These are phyloP conservation scores for Oxyria digyna DNA, from an alignment of 148 eudicot genomes.

Conservation along the genomic window DNA sequence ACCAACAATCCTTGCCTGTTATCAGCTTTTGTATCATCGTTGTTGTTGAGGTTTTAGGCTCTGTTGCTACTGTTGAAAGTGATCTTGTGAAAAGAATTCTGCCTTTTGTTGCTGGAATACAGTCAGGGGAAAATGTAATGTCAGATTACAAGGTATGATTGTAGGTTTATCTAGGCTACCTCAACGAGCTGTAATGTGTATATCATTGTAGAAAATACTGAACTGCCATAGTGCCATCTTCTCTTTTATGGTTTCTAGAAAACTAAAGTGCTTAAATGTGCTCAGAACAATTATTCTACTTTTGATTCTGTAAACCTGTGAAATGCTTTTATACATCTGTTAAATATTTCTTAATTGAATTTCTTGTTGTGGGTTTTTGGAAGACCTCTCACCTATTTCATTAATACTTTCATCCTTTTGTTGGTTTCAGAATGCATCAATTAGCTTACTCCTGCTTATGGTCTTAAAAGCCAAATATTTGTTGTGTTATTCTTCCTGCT, in stretches of 20 bases:
- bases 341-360: background rate
- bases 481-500: background rate
- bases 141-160: constrained; percentile 48
- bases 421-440: background rate
- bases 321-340: background rate
- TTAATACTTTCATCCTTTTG: background rate
- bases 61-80: constrained; percentile 34
- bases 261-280: background rate
- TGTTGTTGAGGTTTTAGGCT: constrained; percentile 66
- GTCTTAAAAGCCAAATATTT: background rate
- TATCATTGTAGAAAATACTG: background rate
- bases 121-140: constrained; percentile 33
- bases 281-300: background rate
- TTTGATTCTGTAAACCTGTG: background rate
- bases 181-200: background rate
- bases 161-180: background rate
- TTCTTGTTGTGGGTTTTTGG: background rate
- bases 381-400: background rate
- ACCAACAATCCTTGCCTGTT: constrained; percentile 48
- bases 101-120: constrained; percentile 67
- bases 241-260: background rate
- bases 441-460: background rate
- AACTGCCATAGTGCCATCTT: background rate
- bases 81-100: constrained; percentile 63
- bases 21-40: constrained; percentile 70